Conservation (phyloP, 371 early-diverging fungal species). For the Mucor circinelloides region DNA sequence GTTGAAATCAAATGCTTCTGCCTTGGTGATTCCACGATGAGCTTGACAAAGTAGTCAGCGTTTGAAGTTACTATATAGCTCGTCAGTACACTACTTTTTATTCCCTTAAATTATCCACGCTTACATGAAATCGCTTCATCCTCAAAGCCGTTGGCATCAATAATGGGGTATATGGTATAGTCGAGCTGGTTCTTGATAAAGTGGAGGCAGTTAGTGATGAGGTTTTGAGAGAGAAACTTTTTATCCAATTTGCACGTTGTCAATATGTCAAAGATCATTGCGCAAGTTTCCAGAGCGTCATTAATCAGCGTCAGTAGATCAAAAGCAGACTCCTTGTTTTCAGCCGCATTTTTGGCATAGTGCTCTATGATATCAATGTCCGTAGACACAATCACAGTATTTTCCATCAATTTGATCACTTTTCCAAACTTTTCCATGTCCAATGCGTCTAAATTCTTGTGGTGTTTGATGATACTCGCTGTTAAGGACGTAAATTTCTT, state of each 20-base stretch:
- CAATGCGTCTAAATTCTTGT: constrained; percentile 6
- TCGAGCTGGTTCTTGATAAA: constrained; percentile 35
- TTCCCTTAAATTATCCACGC: not conserved
- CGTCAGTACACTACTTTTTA: not conserved
- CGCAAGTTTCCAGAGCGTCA: constrained; percentile 30
- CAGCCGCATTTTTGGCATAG: constrained; percentile 6
- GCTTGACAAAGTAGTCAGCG: constrained; percentile 18
- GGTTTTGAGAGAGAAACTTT: constrained; percentile 28
- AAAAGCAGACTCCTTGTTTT: not conserved
- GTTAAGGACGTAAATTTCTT: constrained; percentile 1
- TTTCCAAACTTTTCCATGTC: constrained; percentile 19
- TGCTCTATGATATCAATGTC: constrained; percentile 23
- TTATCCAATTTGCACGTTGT: constrained; percentile 32
- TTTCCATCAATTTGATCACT: constrained; percentile 25
- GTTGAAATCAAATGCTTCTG: constrained; percentile 20
- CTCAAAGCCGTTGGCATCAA: constrained; percentile 30
- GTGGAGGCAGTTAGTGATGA: constrained; percentile 35
- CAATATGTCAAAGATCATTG: constrained; percentile 31
- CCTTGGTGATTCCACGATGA: constrained; percentile 19
- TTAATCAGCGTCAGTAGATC: not conserved
- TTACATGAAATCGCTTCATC: constrained; percentile 31
- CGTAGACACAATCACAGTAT: constrained; percentile 7
- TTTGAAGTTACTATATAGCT: constrained; percentile 22
- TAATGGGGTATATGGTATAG: constrained; percentile 42
- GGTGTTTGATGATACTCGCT: not conserved